Base-by-base conservation (phyloP, 306 rosid genomes). In the Styphnolobium japonicum region DNA sequence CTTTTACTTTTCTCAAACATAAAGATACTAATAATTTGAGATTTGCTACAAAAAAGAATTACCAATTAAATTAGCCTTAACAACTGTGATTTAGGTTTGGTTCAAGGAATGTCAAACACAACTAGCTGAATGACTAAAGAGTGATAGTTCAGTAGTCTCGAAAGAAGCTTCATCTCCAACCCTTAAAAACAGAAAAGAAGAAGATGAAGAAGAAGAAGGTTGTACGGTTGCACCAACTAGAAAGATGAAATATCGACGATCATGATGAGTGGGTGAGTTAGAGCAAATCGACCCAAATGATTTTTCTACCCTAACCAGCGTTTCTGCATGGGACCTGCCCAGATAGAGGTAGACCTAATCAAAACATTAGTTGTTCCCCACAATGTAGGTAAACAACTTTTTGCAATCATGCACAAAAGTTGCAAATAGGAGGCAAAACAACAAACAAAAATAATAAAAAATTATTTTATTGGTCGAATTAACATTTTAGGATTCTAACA, bases 1-100 rank as follows among this genome's bases (percentile, higher is more conserved):
- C 71, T 84, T 85, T 81, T 85, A 94, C 94, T 92, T 92, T 80
- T 82, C 89, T 92, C 85, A 81, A 73, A 58, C 83, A 70, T 74
- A 88, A 87, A 92, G 94, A 39, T 66, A 68, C 61, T 77, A 68
- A 77, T 85, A 42, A 88, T 75, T 71, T 63, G 66, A 77, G 19
- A 60, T 31, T 76, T 79, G 52, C 45, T 70, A 42, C 42, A 7
- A 69, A 77, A 63, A 29, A 78, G 70, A 51, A 73, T 61, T 45
- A 72, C 33, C 36, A 51, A 84, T 73, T 78, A 81, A 81, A 81
- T 49, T 25, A 60, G 67, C 58, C 84, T 82, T 78, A 23, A 87
- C 81, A 68, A 85, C 70, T 76, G 37, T 60, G 34, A 73, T 46
- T 79, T 72, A 22, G 49, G 81, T 76, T 61, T 57, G 61, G 73